Base-by-base conservation (phyloP, 768 basidiomycete genomes). In the Holtermanniella nyarrowii region DNA sequence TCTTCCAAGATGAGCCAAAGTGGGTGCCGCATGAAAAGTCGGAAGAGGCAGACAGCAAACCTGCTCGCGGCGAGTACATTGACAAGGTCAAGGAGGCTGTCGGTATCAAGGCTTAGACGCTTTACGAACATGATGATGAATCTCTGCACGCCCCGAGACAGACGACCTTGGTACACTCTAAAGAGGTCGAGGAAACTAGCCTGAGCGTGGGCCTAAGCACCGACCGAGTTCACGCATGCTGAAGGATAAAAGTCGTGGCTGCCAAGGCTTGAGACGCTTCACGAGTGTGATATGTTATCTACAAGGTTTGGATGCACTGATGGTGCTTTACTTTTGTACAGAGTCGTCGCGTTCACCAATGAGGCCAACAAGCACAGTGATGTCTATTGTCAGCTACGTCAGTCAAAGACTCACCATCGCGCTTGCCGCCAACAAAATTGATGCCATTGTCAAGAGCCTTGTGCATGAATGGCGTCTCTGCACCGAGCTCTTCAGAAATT, bases 1-100 rank as follows among this genome's bases (percentile, higher is more conserved):
- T 95, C 48, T 95, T 91, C 80, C 66, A 91, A 86, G 88, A 91
- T 52, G 87, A 88, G 61, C 88, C 88, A 13, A 90, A 88, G 69
- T 95, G 90, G 89, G 75, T 79, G 0, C 85, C 88, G 0, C 73
- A 86, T 68, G 82, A 84, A 62, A 79, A 88, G 18, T 74, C 77
- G 42, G 50, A 61, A 0, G 75, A 75, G 20, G 84, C 84, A 0
- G 88, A 89, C 39, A 60, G 46, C 20, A 88, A 87, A 64, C 74
- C 76, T 4, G 77, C 77, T 71, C 76, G 88, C 16, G 22, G 79
- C 7, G 74, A 77, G 10, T 88, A 89, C 53, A 26, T 68, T 40
- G 23, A 46, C 5, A 48, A 25, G n/a, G 53, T 55, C 13, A 27
- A 27, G 4, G 47, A 11, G 4, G 47, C 31, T 16, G 31, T 37